Evolutionary conservation across 345 rosid genomes (phyloP).

Genomic region (Camelina neglecta): DNA sequence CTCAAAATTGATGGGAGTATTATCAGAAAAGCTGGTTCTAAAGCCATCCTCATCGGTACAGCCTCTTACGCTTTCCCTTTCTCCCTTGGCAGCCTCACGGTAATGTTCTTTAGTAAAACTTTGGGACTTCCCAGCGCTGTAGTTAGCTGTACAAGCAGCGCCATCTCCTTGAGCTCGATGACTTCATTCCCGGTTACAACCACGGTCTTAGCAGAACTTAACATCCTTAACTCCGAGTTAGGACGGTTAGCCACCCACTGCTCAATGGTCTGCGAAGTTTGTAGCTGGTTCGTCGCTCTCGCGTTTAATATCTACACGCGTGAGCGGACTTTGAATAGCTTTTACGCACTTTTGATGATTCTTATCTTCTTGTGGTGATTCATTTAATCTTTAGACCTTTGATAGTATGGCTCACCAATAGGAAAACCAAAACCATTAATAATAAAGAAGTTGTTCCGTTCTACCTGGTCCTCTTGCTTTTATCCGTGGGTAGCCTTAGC

Average conservation of each 20-base stretch:
- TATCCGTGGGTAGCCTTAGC: constrained; percentile 16
- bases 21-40: constrained; percentile 33
- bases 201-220: constrained; percentile 39
- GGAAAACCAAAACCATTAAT: constrained; percentile 16
- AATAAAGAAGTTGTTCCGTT: constrained; percentile 40
- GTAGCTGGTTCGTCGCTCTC: constrained; percentile 37
- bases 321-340: constrained; percentile 14
- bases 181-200: constrained; percentile 47
- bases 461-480: constrained; percentile 32
- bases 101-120: constrained; percentile 11
- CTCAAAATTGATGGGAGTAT: constrained; percentile 41
- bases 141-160: constrained; percentile 10
- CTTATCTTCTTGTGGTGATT: constrained; percentile 13
- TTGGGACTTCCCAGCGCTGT: constrained; percentile 17
- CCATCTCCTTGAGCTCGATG: constrained; percentile 40
- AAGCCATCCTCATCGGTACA: constrained; percentile 43
- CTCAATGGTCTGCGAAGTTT: constrained; percentile 42
- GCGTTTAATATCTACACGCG: constrained; percentile 36
- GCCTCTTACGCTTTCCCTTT: constrained; percentile 44
- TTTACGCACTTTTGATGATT: constrained; percentile 9
- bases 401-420: constrained; percentile 37
- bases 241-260: constrained; percentile 45
- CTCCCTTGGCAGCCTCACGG: constrained; percentile 35
- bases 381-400: constrained; percentile 24
- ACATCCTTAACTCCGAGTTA: constrained; percentile 47